Percentiles rank a stretch among this genome's conserved stretches.
Evolutionary conservation across 495 filamentous ascomycete genomes (phyloP).

Genomic region (Aspergillus sclerotiicarbonarius): DNA sequence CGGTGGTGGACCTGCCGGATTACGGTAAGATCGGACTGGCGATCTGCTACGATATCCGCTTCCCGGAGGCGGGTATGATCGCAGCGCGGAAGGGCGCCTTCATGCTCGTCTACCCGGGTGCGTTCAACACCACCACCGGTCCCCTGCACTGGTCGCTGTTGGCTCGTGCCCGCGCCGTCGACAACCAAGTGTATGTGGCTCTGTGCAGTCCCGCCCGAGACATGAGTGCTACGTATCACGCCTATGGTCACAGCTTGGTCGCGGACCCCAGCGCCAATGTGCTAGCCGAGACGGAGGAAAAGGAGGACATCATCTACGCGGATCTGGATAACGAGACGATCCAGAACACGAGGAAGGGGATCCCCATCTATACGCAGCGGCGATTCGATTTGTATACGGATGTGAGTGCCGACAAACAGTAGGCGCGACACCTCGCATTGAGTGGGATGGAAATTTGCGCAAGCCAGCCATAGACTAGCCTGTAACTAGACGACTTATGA

Average conservation of each 20-base stretch:
- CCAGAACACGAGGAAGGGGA: conserved; percentile 73
- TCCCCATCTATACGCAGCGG: conserved; percentile 81
- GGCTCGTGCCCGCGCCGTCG: conserved; percentile 79
- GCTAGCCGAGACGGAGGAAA: conserved; percentile 68
- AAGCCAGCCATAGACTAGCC: background rate
- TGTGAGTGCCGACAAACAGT: conserved; percentile 51
- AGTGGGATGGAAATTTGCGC: background rate
- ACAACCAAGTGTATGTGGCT: conserved; percentile 94
- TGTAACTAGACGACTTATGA: background rate
- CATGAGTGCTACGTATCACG: conserved; percentile 73
- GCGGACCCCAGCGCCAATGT: conserved; percentile 87
- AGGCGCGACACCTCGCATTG: background rate
- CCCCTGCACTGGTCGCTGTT: conserved; percentile 86
- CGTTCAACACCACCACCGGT: conserved; percentile 93
- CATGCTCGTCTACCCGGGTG: conserved; percentile 85
- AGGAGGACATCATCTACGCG: conserved; percentile 72
- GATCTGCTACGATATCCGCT: conserved; percentile 97
- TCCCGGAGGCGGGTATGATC: conserved; percentile 90
- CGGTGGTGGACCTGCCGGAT: conserved; percentile 76
- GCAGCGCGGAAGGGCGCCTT: conserved; percentile 83
- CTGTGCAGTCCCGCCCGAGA: conserved; percentile 90
- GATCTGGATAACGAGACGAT: conserved; percentile 72
- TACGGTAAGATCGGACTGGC: conserved; percentile 83
- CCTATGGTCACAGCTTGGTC: conserved; percentile 87
- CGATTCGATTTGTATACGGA: conserved; percentile 96